These are phyloP conservation scores for Populus ilicifolia DNA, from an alignment of 345 rosid species.

Conservation along the genomic window DNA sequence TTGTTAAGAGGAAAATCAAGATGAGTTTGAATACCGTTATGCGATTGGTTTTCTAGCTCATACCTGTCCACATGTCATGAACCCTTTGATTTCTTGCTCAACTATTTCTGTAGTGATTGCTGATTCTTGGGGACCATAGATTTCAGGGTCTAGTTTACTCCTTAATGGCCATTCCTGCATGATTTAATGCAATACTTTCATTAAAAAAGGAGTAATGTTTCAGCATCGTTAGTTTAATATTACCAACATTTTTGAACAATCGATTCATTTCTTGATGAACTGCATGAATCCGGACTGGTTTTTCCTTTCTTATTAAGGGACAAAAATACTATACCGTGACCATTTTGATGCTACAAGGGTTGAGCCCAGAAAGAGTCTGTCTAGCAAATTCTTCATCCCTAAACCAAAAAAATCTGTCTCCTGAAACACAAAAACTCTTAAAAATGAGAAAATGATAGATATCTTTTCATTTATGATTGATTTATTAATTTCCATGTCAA, in stretches of 20 bases:
- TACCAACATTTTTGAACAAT: not conserved
- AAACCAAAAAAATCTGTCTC: slow-evolving; percentile 71
- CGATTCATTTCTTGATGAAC: not conserved
- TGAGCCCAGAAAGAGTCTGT: slow-evolving; percentile 74
- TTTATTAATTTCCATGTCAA: not conserved
- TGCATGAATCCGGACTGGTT: not conserved
- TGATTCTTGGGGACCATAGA: slow-evolving; percentile 64
- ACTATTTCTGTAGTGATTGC: slow-evolving; percentile 57
- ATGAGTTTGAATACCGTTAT: too few species aligned
- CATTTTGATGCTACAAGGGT: slow-evolving; percentile 49
- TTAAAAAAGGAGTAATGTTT: not conserved
- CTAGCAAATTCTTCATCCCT: slow-evolving; percentile 77
- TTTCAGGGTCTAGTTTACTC: slow-evolving; percentile 61
- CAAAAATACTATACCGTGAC: slow-evolving; percentile 38
- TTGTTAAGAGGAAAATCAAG: not conserved
- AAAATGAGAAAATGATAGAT: not conserved
- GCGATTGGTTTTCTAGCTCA: too few species aligned
- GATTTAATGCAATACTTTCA: not conserved
- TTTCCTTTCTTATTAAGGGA: not conserved
- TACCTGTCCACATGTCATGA: slow-evolving; percentile 58
- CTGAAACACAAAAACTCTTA: slow-evolving; percentile 24
- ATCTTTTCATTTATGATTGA: not conserved
- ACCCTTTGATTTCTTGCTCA: slow-evolving; percentile 52
- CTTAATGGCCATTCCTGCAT: slow-evolving; percentile 79
- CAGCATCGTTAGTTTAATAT: not conserved